These are phyloP conservation scores for Pouteria glomerata DNA, from an alignment of 148 eudicot species.

Conservation along the genomic window DNA sequence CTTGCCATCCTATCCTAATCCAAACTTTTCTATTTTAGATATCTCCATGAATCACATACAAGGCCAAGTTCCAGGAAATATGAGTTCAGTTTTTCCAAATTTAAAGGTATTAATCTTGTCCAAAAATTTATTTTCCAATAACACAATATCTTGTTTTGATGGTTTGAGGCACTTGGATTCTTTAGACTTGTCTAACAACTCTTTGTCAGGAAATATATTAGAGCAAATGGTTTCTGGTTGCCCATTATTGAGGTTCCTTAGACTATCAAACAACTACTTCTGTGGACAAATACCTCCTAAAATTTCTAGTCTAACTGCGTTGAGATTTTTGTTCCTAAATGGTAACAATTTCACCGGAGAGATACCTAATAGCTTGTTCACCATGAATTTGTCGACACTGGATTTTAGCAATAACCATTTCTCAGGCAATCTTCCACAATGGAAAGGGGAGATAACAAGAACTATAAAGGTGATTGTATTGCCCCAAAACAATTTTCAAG, in stretches of 20 bases:
- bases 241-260: background rate
- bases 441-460: background rate
- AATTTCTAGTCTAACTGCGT: too few relatives aligned
- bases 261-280: conserved; percentile 2
- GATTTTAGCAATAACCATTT: background rate
- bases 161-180: background rate
- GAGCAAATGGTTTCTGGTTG: background rate
- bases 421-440: background rate
- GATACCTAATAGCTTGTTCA: background rate
- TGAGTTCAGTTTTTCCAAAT: background rate
- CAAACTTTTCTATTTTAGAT: background rate
- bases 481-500: background rate
- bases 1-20: background rate
- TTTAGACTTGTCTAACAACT: background rate
- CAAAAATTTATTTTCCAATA: background rate
- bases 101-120: background rate
- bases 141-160: background rate
- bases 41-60: background rate
- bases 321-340: background rate
- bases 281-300: background rate
- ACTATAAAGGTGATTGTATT: background rate
- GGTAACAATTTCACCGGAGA: background rate
- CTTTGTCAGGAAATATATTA: background rate
- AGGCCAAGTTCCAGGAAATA: background rate
- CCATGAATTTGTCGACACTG: background rate